Base-by-base conservation (phyloP, 345 rosid genomes). In the Salix dunnii region DNA sequence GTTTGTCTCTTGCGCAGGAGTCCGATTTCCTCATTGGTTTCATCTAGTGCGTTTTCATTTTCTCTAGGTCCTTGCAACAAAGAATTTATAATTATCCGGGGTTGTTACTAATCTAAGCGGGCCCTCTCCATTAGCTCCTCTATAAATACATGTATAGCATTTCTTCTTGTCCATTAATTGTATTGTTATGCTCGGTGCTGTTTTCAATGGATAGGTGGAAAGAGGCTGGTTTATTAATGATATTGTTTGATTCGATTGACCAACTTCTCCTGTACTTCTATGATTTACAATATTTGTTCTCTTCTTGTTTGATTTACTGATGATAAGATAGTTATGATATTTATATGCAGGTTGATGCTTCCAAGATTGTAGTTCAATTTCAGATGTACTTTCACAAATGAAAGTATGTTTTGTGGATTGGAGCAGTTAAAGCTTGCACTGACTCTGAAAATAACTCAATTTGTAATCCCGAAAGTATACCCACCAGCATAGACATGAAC, bases 331-430 rank as follows among this genome's bases (percentile, higher is more conserved):
- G 18, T 42, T 48, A 6, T 9, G 17, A 51, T 46, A 46, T 65
- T 65, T 66, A 20, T 69, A 53, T 58, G 65, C 70, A 46, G 71
- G 76, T 77, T 67, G 77, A 74, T 73, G 68, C 73, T 77, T 60
- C 75, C 63, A 68, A 70, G 58, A 28, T 35, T 73, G 11, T 16
- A 67, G 73, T 36, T 74, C 23, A 31, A 70, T 83, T 78, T 82
- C 83, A 83, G 85, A 74, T 81, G 79, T 55, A 31, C 46, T 82
- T 74, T 21, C 27, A 70, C 81, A 81, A 80, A 86, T 87, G 89
- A 88, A 87, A 86, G 81, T 78, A 88, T 87, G 87, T 87, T 86
- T 74, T 79, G 82, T 81, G 90, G 86, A 82, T 80, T 77, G 73
- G 87, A 82, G 88, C 74, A 84, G 83, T 75, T 88, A 83, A 84